Conservation (phyloP, 176 grass and related monocot species). For the Oryza rufipogon region DNA sequence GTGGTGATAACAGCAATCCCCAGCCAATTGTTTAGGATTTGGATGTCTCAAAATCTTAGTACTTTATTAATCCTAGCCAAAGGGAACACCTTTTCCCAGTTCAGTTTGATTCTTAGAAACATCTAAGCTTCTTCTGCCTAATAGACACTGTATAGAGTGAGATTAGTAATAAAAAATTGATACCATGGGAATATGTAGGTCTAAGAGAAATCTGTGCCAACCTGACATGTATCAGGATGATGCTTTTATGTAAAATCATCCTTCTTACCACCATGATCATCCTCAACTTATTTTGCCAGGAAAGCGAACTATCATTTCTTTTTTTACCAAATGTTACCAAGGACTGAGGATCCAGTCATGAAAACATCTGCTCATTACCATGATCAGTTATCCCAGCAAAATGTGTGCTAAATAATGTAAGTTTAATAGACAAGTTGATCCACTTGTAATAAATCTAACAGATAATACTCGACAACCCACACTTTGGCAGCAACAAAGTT, state of each 20-base stretch:
- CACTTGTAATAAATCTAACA: conserved; percentile 9
- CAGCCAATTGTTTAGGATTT: conserved; percentile 42
- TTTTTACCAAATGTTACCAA: conserved; percentile 8
- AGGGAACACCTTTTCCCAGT: conserved; percentile 61
- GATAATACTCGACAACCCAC: background rate
- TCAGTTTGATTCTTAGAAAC: conserved; percentile 47
- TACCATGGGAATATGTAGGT: conserved; percentile 32
- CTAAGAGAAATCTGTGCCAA: conserved; percentile 26
- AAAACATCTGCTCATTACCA: conserved; percentile 26
- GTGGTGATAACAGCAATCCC: conserved; percentile 35
- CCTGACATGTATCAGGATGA: conserved; percentile 33
- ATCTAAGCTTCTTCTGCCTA: conserved; percentile 49
- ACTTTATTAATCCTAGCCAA: conserved; percentile 29
- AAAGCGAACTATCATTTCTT: conserved; percentile 15
- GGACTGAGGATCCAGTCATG: conserved; percentile 28
- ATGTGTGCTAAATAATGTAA: background rate
- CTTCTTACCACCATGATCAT: background rate
- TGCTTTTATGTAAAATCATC: conserved; percentile 28
- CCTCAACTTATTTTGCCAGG: background rate
- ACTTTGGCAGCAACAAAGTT: conserved; percentile 32
- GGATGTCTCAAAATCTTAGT: conserved; percentile 28
- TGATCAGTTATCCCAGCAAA: conserved; percentile 28
- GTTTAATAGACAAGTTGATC: conserved; percentile 23
- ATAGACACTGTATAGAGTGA: conserved; percentile 33
- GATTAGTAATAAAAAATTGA: conserved; percentile 17